phyloP scores from a whole-genome alignment of 495 filamentous ascomycete species.

The Lasiosphaeriaceae sp. region DNA sequence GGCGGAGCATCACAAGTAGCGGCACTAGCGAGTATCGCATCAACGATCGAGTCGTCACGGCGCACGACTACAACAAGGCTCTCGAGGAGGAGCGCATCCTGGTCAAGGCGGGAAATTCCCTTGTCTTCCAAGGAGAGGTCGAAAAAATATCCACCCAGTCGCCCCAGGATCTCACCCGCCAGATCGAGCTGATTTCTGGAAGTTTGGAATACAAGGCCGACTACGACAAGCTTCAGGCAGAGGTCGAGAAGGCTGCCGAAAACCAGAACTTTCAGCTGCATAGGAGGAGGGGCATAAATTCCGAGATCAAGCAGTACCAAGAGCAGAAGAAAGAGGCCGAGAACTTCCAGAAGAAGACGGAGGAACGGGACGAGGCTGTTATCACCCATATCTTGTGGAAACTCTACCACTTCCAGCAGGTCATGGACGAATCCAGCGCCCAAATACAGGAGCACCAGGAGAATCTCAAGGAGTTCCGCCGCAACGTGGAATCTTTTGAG shows the following conservation, averaged over 20 bases:
- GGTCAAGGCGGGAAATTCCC: conserved; percentile 95
- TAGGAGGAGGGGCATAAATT: conserved; percentile 89
- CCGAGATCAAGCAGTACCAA: conserved; percentile 94
- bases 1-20: conserved; percentile 82
- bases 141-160: conserved; percentile 96
- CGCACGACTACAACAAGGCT: conserved; percentile 88
- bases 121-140: conserved; percentile 98
- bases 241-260: conserved; percentile 81
- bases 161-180: conserved; percentile 84
- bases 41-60: conserved; percentile 84
- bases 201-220: conserved; percentile 94
- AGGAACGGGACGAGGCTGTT: conserved; percentile 86
- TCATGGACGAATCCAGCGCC: conserved; percentile 86
- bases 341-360: conserved; percentile 78
- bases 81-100: conserved; percentile 93
- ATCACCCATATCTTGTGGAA: conserved; percentile 97
- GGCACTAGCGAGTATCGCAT: conserved; percentile 95
- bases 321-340: conserved; percentile 97
- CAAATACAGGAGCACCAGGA: conserved; percentile 94
- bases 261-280: conserved; percentile 83
- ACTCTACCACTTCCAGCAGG: conserved; percentile 87
- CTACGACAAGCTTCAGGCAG: conserved; percentile 82
- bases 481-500: conserved; percentile 82
- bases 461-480: conserved; percentile 88
- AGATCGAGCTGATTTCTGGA: conserved; percentile 97